Evolutionary conservation across 495 filamentous ascomycete genomes (phyloP).

Genomic region (Penicillium macrosclerotiorum): DNA sequence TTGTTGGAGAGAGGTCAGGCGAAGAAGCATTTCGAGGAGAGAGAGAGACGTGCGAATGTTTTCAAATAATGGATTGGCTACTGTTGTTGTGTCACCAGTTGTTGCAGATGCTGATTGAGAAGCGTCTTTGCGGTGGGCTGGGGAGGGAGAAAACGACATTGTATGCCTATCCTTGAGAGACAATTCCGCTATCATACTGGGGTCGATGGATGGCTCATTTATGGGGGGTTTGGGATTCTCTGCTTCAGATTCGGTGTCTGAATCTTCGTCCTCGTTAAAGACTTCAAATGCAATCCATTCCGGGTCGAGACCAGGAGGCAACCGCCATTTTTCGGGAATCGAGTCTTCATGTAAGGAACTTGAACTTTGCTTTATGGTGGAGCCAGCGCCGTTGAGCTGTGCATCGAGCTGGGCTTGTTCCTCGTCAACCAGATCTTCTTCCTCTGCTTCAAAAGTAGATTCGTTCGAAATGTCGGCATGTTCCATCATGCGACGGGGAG

Average conservation of each 20-base stretch:
- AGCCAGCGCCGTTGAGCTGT: conserved; percentile 58
- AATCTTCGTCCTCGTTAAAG: conserved; percentile 61
- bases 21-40: conserved; percentile 89
- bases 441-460: conserved; percentile 26
- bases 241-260: conserved; percentile 59
- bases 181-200: conserved; percentile 41
- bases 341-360: conserved; percentile 31
- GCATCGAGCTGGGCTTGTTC: conserved; percentile 65
- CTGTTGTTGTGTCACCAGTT: conserved; percentile 34
- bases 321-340: conserved; percentile 53
- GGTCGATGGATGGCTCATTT: conserved; percentile 31
- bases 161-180: conserved; percentile 28
- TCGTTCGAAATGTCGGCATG: conserved; percentile 38
- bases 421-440: conserved; percentile 17
- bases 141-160: conserved; percentile 20
- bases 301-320: conserved; percentile 80
- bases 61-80: conserved; percentile 41
- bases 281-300: conserved; percentile 98
- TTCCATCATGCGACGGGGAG: conserved; percentile 67
- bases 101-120: conserved; percentile 16
- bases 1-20: conserved; percentile 90
- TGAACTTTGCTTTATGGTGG: conserved; percentile 16
- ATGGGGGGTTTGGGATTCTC: conserved; percentile 33
- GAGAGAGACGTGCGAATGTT: conserved; percentile 81
- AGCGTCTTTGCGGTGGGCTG: conserved; percentile 8